Evolutionary conservation across 2,329 filamentous ascomycete genomes (phyloP), one percentile per base, ranked within the genome.

Genomic region (Colletotrichum navitas): DNA sequence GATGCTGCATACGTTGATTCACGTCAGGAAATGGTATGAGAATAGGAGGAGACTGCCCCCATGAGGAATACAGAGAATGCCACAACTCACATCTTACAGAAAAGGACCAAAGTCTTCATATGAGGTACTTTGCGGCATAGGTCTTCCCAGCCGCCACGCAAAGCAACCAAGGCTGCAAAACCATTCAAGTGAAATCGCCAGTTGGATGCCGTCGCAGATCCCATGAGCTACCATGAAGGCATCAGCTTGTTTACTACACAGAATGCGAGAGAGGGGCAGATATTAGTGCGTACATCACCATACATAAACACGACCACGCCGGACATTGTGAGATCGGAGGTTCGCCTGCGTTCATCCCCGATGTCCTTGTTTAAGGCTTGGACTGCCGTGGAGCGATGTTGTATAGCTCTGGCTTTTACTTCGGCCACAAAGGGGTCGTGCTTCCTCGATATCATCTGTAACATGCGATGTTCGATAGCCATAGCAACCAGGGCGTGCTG

Each of bases 131-230:
- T 32, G 14, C 34, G 51, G 12, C 59, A 73, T 1, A 67, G 14
- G 4, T 10, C 14, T 10, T 36, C 32, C 21, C 69, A 59, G 8
- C 74, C 74, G 29, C 73, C 74, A 11, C 71, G 73, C 24, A 74
- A 54, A 8, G 63, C 45, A 11, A 70, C 55, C 32, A 75, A 51
- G 14, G 51, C 63, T 8, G 45, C 58, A 21, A 64, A 56, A 1
- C 73, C 74, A 8, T 81, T 76, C 4, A 83, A 47, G 62, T 83
- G 81, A 16, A 74, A 78, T 54, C 79, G 77, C 81, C 81, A 83
- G 68, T 78, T 75, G 10, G 10, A 74, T 67, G 32, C 78, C 77
- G 65, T 82, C 76, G 51, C 79, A 76, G 39, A 74, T 65, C 80
- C 81, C 63, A 56, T 43, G 8, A 55, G 16, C 36, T 41, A 16